Evolutionary conservation across 2,329 filamentous ascomycete species (phyloP).

Genomic region (Xylaria arbuscula): DNA sequence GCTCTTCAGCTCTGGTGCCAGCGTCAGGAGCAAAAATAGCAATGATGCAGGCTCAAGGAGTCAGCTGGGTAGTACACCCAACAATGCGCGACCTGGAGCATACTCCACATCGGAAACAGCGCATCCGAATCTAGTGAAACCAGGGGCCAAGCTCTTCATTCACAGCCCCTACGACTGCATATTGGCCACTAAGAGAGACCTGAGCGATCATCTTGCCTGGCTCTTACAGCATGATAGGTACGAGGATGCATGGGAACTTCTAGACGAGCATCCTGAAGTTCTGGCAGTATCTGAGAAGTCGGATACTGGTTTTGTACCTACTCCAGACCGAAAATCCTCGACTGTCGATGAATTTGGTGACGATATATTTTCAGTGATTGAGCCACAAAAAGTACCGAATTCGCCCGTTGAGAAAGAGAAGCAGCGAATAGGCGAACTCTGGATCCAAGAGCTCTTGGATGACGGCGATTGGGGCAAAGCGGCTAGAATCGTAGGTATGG

Average conservation of each 20-base stretch:
- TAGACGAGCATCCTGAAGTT: constrained; percentile 88
- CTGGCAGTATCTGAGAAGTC: constrained; percentile 58
- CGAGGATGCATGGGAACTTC: constrained; percentile 85
- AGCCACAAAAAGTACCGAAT: constrained; percentile 68
- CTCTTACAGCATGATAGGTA: constrained; percentile 84
- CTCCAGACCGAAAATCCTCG: constrained; percentile 55
- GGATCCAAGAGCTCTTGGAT: constrained; percentile 87
- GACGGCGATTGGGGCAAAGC: constrained; percentile 80
- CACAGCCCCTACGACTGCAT: constrained; percentile 97
- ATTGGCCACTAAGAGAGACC: constrained; percentile 87
- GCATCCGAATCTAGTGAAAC: constrained; percentile 66
- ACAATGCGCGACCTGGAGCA: constrained; percentile 49
- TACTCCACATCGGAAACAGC: constrained; percentile 52
- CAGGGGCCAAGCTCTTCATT: constrained; percentile 81
- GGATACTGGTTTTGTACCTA: constrained; percentile 55
- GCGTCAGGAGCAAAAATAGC: constrained; percentile 72
- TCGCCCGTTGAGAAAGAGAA: constrained; percentile 87
- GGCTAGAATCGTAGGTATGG: constrained; percentile 83
- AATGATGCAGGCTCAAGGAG: constrained; percentile 68
- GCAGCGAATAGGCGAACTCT: constrained; percentile 88
- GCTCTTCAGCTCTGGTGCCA: constrained; percentile 88
- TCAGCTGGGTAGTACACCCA: constrained; percentile 55
- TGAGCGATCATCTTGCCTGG: constrained; percentile 88
- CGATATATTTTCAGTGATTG: constrained; percentile 72
- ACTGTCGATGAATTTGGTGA: constrained; percentile 75